Percentiles rank a stretch among this genome's conserved stretches.
Evolutionary conservation across 257 asterid genomes (phyloP).

Genomic region (Solanum piurae): DNA sequence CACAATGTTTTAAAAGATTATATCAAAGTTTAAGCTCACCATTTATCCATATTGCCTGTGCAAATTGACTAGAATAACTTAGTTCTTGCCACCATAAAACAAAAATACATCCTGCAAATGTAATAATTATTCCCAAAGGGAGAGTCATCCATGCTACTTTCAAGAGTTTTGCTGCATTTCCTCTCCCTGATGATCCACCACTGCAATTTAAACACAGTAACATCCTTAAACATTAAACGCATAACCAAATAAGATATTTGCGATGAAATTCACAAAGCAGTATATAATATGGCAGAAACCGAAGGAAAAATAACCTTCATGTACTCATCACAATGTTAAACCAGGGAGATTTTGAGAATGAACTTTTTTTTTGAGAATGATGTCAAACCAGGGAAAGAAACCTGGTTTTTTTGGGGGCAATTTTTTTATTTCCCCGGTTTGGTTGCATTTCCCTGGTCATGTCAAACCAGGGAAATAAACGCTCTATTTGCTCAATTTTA

Average conservation of each 20-base stretch:
- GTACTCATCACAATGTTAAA: not conserved
- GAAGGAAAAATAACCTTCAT: not conserved
- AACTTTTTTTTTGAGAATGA: too few relatives aligned
- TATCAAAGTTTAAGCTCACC: constrained; percentile 31
- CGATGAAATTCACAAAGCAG: not conserved
- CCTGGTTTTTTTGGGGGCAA: not conserved
- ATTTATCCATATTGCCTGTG: constrained; percentile 73
- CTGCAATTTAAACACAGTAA: constrained; percentile 26
- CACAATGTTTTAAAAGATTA: not conserved
- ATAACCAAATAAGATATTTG: not conserved
- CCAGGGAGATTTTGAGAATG: not conserved
- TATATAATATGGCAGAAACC: not conserved
- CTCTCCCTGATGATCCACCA: constrained; percentile 46
- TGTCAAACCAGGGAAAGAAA: not conserved
- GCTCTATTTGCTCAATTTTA: not conserved
- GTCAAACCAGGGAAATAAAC: not conserved
- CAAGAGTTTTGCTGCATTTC: constrained; percentile 56
- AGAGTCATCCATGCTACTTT: constrained; percentile 87
- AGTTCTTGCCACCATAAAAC: constrained; percentile 88
- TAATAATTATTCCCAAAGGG: constrained; percentile 61
- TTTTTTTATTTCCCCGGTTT: not conserved
- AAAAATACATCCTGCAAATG: constrained; percentile 46
- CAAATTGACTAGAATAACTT: constrained; percentile 63
- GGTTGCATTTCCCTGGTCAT: not conserved
- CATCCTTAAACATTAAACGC: not conserved